Evolutionary conservation across 257 asterid species (phyloP).

Genomic region (Avicennia marina): DNA sequence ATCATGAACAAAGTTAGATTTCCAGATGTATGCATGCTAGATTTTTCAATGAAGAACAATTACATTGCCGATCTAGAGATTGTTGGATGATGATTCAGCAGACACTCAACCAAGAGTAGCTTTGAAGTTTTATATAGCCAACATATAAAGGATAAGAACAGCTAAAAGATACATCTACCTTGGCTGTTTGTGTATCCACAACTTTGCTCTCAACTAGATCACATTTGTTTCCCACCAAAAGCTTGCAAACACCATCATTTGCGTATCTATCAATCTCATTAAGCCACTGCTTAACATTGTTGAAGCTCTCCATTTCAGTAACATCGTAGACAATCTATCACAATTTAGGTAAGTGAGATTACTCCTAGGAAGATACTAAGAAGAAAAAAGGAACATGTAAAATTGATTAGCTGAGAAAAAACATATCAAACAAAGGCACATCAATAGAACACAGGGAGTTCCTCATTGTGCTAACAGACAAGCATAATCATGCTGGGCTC

Average conservation of each 20-base stretch:
- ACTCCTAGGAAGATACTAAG: neutral
- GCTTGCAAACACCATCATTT: slow-evolving; percentile 76
- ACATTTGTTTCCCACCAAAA: slow-evolving; percentile 79
- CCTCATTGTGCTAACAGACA: neutral
- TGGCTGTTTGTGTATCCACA: slow-evolving; percentile 66
- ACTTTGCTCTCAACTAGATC: slow-evolving; percentile 74
- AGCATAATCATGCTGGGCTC: neutral
- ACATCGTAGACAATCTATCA: slow-evolving; percentile 75
- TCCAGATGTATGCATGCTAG: too few relatives aligned
- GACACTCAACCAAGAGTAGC: too few relatives aligned
- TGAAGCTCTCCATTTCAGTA: slow-evolving; percentile 86
- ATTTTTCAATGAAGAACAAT: too few relatives aligned
- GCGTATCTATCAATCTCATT: slow-evolving; percentile 78
- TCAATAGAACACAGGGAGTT: neutral
- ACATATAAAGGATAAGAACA: neutral
- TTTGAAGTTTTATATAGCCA: too few relatives aligned
- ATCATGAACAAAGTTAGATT: too few relatives aligned
- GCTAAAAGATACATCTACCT: slow-evolving; percentile 32
- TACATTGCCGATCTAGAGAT: too few relatives aligned
- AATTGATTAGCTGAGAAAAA: too few relatives aligned
- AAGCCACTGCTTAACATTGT: slow-evolving; percentile 86
- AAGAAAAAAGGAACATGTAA: neutral
- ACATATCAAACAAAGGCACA: neutral
- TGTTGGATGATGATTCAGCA: too few relatives aligned
- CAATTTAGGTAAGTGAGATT: slow-evolving; percentile 17